These are phyloP conservation scores for Stachybotrys chlorohalonatus DNA, from an alignment of 2,329 filamentous ascomycete genomes.

Conservation along the genomic window DNA sequence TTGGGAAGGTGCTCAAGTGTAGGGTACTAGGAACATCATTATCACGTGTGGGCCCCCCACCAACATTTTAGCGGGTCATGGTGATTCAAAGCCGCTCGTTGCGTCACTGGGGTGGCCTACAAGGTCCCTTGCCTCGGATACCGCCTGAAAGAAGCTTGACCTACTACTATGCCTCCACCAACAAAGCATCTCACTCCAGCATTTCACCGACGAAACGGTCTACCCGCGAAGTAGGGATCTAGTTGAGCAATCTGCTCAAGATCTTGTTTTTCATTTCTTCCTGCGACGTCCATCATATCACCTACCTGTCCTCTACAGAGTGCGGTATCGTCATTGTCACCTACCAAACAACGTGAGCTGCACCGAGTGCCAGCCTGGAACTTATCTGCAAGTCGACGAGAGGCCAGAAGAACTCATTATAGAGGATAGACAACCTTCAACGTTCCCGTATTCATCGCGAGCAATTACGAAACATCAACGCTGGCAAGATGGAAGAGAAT, in stretches of 20 bases:
- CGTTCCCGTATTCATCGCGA: too few relatives aligned
- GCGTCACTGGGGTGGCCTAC: background rate
- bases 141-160: background rate
- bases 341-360: too few relatives aligned
- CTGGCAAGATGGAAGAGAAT: constrained; percentile 53
- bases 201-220: background rate
- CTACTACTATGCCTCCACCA: background rate
- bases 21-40: too few relatives aligned
- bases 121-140: background rate
- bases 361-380: too few relatives aligned
- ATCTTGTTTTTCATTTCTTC: background rate
- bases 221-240: background rate
- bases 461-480: background rate
- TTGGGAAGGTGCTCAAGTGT: too few relatives aligned
- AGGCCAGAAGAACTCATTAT: too few relatives aligned
- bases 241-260: background rate
- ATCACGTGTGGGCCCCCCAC: background rate
- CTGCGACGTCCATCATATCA: background rate
- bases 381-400: too few relatives aligned
- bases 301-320: too few relatives aligned
- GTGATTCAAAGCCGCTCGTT: background rate
- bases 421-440: too few relatives aligned
- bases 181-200: background rate
- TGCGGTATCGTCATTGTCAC: too few relatives aligned
- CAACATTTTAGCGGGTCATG: background rate